Evolutionary conservation across 331 rosid species (phyloP).

Genomic region (Acacia concinna): DNA sequence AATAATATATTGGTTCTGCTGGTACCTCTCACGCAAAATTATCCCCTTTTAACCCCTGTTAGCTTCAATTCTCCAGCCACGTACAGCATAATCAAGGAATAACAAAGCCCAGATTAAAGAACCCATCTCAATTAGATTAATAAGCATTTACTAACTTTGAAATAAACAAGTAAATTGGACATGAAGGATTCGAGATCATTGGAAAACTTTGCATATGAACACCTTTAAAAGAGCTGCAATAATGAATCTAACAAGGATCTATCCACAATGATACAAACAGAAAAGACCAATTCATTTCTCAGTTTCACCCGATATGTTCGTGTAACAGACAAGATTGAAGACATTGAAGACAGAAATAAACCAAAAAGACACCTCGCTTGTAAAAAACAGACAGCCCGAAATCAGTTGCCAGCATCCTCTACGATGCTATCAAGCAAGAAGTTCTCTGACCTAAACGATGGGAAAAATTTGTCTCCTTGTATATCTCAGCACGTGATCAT

Average conservation of each 20-base stretch:
- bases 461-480: neutral
- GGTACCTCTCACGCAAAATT: constrained; percentile 50
- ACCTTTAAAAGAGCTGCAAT: neutral
- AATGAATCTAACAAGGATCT: neutral
- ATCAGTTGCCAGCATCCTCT: constrained; percentile 60
- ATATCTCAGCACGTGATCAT: neutral
- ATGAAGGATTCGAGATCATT: neutral
- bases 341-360: neutral
- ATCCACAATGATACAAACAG: neutral
- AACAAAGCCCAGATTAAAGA: neutral
- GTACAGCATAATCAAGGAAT: neutral
- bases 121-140: constrained; percentile 22
- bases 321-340: neutral
- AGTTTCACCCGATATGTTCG: neutral
- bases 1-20: constrained; percentile 11
- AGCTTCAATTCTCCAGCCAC: too few relatives aligned
- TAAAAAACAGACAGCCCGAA: constrained; percentile 60
- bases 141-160: neutral
- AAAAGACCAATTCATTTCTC: neutral
- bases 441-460: constrained; percentile 49
- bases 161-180: neutral
- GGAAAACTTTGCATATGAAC: neutral
- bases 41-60: too few relatives aligned
- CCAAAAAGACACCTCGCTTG: constrained; percentile 48
- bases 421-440: constrained; percentile 47